Conservation (phyloP, 805 yeast genomes). For the Hanseniaspora clermontiae region DNA sequence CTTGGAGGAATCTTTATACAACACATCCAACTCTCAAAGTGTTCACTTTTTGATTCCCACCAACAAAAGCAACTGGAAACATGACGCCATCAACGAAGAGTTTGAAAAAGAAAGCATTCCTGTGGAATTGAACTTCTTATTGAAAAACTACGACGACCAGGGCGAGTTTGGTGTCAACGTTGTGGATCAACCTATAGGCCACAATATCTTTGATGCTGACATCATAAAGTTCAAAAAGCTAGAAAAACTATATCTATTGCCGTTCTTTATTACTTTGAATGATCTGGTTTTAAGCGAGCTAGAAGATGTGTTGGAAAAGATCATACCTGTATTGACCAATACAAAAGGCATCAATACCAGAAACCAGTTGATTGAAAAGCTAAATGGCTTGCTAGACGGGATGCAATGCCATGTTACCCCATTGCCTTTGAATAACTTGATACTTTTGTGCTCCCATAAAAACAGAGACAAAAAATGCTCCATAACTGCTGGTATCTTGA, state of each 20-base stretch:
- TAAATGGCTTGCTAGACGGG: conserved; percentile 17
- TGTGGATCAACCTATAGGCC: conserved; percentile 3
- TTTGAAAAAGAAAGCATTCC: conserved; percentile 38
- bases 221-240: background rate
- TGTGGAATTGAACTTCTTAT: conserved; percentile 27
- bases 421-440: conserved; percentile 29
- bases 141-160: conserved; percentile 31
- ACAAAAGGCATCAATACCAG: conserved; percentile 17
- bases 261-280: conserved; percentile 15
- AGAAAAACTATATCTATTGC: conserved; percentile 9
- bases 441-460: conserved; percentile 76
- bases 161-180: conserved; percentile 16
- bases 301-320: conserved; percentile 31
- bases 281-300: conserved; percentile 37
- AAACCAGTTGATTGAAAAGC: conserved; percentile 16
- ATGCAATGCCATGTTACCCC: conserved; percentile 24
- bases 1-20: conserved; percentile 41
- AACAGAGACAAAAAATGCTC: conserved; percentile 93
- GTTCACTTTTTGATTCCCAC: conserved; percentile 73
- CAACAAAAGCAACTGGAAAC: conserved; percentile 74
- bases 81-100: conserved; percentile 42
- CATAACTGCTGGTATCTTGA: conserved; percentile 81
- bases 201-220: conserved; percentile 9
- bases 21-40: conserved; percentile 55
- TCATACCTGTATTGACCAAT: conserved; percentile 33